Conservation (phyloP, 495 filamentous ascomycete species). For the Venustampulla echinocandica region DNA sequence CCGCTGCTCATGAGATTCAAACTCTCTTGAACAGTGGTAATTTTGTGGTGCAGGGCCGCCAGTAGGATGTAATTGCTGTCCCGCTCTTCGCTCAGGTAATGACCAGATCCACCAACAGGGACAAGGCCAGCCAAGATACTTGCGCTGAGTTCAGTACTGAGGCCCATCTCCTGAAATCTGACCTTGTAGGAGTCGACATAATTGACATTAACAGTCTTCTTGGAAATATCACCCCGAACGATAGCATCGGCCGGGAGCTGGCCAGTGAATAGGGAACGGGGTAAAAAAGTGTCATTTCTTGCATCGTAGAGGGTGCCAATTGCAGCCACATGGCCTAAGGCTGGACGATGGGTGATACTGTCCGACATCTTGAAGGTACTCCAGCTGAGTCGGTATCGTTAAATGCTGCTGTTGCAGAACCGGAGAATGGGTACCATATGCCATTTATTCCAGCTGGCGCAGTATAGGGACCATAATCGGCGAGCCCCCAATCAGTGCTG, state of each 20-base stretch:
- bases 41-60: slow-evolving; percentile 14
- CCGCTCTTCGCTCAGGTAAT: slow-evolving; percentile 13
- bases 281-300: slow-evolving; percentile 16
- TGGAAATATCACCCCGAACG: neutral
- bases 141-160: slow-evolving; percentile 14
- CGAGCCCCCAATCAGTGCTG: too few relatives aligned
- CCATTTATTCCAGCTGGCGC: too few relatives aligned
- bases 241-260: slow-evolving; percentile 10
- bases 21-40: slow-evolving; percentile 13
- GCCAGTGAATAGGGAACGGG: slow-evolving; percentile 7
- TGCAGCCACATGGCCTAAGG: slow-evolving; percentile 17
- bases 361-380: neutral
- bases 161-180: slow-evolving; percentile 14
- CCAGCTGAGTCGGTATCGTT: too few relatives aligned
- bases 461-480: too few relatives aligned
- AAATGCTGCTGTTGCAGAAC: too few relatives aligned
- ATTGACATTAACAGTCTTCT: neutral
- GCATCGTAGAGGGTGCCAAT: slow-evolving; percentile 22
- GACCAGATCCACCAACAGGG: slow-evolving; percentile 9
- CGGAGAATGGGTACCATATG: too few relatives aligned
- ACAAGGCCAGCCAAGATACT: slow-evolving; percentile 19
- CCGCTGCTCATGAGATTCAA: slow-evolving; percentile 12
- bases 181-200: slow-evolving; percentile 14
- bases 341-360: slow-evolving; percentile 10
- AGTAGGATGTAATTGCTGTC: slow-evolving; percentile 2